phyloP scores from a whole-genome alignment of 805 yeast species.

The Metschnikowia lochheadii region DNA sequence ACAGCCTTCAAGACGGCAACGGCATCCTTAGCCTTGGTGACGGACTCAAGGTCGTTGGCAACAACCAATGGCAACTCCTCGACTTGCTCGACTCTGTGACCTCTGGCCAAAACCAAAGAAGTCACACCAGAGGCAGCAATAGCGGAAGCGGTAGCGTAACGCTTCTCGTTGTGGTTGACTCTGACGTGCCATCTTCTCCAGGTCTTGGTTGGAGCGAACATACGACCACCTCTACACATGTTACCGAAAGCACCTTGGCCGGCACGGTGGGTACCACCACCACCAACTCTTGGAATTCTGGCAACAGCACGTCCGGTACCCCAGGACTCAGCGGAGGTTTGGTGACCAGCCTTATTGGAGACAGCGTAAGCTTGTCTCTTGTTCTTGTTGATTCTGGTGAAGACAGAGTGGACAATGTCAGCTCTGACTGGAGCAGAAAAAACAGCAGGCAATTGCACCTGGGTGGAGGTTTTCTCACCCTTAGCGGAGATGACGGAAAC shows the following conservation, averaged over 20 bases:
- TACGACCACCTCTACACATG: conserved; percentile 99
- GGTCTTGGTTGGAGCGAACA: conserved; percentile 99
- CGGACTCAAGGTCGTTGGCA: conserved; percentile 85
- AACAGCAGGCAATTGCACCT: conserved; percentile 95
- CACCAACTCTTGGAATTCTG: conserved; percentile 99
- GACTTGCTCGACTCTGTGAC: conserved; percentile 98
- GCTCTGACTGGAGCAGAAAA: conserved; percentile 99
- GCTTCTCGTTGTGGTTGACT: conserved; percentile 99
- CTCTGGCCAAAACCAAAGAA: conserved; percentile 98
- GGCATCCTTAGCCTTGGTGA: conserved; percentile 97
- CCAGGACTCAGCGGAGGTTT: conserved; percentile 99
- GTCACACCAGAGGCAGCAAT: conserved; percentile 99
- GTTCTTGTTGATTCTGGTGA: conserved; percentile 98
- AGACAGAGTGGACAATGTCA: conserved; percentile 98
- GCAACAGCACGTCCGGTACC: conserved; percentile 99
- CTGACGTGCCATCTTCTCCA: conserved; percentile 99
- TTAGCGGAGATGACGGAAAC: conserved; percentile 87
- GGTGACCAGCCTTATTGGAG: conserved; percentile 98
- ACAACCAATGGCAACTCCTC: conserved; percentile 98
- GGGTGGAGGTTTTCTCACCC: conserved; percentile 82
- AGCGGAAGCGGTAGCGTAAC: conserved; percentile 99
- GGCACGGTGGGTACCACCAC: conserved; percentile 99
- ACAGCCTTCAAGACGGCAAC: conserved; percentile 96
- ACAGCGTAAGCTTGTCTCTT: conserved; percentile 99
- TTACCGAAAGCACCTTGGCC: conserved; percentile 99